Evolutionary conservation across 148 eudicot genomes (phyloP), one percentile per base, ranked within the genome.

Genomic region (Simmondsia chinensis): DNA sequence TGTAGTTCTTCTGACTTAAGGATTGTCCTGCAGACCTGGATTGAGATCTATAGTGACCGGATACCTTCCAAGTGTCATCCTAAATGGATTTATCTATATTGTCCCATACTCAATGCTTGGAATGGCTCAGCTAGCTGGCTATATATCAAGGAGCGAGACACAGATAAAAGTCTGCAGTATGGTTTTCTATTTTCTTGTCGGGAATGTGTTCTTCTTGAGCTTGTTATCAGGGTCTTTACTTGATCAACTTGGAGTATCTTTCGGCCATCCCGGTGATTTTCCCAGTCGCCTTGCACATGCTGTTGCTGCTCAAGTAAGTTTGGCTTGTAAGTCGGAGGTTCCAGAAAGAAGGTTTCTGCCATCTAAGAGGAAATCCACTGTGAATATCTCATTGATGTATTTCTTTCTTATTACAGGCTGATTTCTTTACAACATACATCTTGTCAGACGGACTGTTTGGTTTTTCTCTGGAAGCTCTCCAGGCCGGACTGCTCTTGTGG

Each of bases 381-480:
- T n/a, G n/a, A 45, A 15, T 6, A 34, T 12, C 41, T 15, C 20
- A 20, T 33, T 17, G 7, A 21, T 14, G 33, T 11, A 1, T 9
- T 9, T 17, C 3, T 20, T n/a, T 10, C 16, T 12, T 1, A 50
- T 63, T 67, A 33, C 87, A 88, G 96, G 94, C 89, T 33, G 89
- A 88, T 60, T 88, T 88, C 57, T 88, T 88, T 61, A 75, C 81
- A 68, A 88, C 96, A 31, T 83, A 88, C 68, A 83, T 88, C 50
- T 62, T 83, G 69, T 77, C 96, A 15, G 84, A 75, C 61, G 96
- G 96, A 46, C 71, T 88, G 26, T 68, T 87, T 9, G 96, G 94
- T 55, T 88, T 88, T 63, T 83, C 91, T 20, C 65, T 88, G 28
- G 96, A 88, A 59, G 61, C 73, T 54, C 75, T 88, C 48, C 96